Evolutionary conservation across 2,329 filamentous ascomycete species (phyloP).

Genomic region (Fusarium sarcochroum): DNA sequence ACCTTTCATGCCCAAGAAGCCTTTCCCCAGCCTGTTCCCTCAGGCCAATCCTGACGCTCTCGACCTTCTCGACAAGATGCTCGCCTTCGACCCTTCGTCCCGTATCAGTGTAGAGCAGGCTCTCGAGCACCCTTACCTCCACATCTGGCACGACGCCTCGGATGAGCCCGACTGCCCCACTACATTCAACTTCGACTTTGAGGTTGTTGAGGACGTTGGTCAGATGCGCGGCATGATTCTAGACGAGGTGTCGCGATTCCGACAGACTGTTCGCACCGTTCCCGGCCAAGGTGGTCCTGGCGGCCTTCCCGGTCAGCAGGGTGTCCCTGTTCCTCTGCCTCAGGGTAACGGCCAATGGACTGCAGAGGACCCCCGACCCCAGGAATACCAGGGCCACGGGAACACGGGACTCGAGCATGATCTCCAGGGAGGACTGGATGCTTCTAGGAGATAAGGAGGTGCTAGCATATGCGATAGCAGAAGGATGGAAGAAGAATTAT

Average conservation of each 20-base stretch:
- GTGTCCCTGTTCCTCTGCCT: slow-evolving; percentile 67
- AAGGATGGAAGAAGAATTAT: slow-evolving; percentile 7
- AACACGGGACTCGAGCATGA: slow-evolving; percentile 69
- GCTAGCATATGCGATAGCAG: slow-evolving; percentile 1
- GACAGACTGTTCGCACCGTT: slow-evolving; percentile 70
- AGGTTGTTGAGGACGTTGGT: slow-evolving; percentile 93
- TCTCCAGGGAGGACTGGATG: slow-evolving; percentile 64
- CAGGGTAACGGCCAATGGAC: slow-evolving; percentile 67
- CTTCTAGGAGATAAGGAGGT: slow-evolving; percentile 51
- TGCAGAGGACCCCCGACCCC: slow-evolving; percentile 71
- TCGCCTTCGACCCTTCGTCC: slow-evolving; percentile 94
- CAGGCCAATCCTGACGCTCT: slow-evolving; percentile 96
- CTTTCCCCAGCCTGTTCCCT: slow-evolving; percentile 90
- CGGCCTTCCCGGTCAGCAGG: slow-evolving; percentile 55
- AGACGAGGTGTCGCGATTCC: slow-evolving; percentile 92
- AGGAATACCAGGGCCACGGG: slow-evolving; percentile 67
- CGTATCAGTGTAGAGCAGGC: slow-evolving; percentile 96
- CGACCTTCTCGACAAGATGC: slow-evolving; percentile 95
- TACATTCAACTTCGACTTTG: slow-evolving; percentile 98
- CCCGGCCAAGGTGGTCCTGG: slow-evolving; percentile 56
- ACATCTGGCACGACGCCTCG: slow-evolving; percentile 98
- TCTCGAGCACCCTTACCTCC: slow-evolving; percentile 94
- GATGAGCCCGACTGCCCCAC: slow-evolving; percentile 95
- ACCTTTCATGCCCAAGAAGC: slow-evolving; percentile 93
- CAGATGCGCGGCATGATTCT: slow-evolving; percentile 99